Base-by-base conservation (phyloP, 441 rosid genomes). In the Brassica balearica region DNA sequence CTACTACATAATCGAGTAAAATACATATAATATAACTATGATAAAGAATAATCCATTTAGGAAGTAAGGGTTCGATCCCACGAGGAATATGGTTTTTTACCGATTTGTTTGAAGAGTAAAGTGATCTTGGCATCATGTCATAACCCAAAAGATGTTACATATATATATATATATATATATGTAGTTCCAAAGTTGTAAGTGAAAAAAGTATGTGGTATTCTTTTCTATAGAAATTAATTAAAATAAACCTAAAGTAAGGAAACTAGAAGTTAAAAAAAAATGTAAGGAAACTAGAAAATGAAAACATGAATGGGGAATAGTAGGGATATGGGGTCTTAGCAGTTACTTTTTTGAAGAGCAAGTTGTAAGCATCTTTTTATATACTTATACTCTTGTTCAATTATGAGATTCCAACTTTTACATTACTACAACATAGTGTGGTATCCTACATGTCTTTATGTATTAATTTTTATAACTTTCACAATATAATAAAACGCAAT, bases 381-480 rank as follows among this genome's bases (percentile, higher is more conserved):
- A 20, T 20, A 58, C 55, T 17, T 19, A 17, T 36, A 70, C 75
- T 80, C 80, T 75, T 75, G 73, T 71, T 75, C 80, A 80, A 80
- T 80, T 71, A 80, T 80, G 79, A 80, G 80, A 80, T 80, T 80
- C 80, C 83, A 71, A 75, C 77, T 80, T 80, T 80, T 76, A 71
- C 73, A 75, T 75, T 65, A 75, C 76, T 58, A 70, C 79, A 65
- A 74, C 56, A 59, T 70, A 80, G 69, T 8, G 83, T 80, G 83
- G 83, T 75, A 75, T 75, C 82, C 79, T 80, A 75, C 83, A 70
- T 80, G 76, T 75, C 71, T 75, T 25, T 41, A 27, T 22, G 2
- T 70, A 29, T 55, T 74, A 14, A 43, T 63, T 38, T n/a, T 48
- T 46, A 53, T 4, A 48, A 62, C 27, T 53, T 69, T 38, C 66